phyloP scores from a whole-genome alignment of 306 rosid species.

The Hippophae gyantsensis region DNA sequence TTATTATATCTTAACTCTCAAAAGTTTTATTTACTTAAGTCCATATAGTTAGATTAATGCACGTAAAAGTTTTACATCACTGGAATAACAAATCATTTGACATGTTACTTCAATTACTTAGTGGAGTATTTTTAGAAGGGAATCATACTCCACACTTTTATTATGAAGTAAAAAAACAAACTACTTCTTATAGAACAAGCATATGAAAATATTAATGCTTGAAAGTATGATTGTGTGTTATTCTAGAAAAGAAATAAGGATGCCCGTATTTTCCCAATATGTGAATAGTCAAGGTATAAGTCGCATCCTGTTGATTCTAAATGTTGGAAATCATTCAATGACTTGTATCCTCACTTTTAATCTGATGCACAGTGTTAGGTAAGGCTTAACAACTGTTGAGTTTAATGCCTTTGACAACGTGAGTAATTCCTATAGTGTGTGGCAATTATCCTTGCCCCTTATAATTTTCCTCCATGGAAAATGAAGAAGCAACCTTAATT shows the following conservation, averaged over 20 bases:
- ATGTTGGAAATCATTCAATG: too few species aligned
- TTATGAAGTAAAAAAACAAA: background rate
- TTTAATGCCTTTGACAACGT: too few species aligned
- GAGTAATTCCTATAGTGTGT: too few species aligned
- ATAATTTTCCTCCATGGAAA: too few species aligned
- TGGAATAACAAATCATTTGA: slow-evolving; percentile 5
- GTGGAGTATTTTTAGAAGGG: background rate
- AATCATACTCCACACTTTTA: background rate
- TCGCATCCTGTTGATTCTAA: too few species aligned
- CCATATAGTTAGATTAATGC: background rate
- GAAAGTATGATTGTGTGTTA: background rate
- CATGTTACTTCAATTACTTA: background rate
- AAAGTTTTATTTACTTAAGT: too few species aligned
- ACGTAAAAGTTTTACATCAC: background rate
- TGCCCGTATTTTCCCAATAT: background rate
- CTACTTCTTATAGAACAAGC: background rate
- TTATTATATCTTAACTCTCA: too few species aligned
- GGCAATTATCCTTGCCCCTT: too few species aligned
- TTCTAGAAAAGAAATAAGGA: background rate
- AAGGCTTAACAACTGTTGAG: too few species aligned
- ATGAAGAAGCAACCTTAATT: too few species aligned
- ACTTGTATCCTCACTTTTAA: too few species aligned
- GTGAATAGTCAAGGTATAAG: background rate
- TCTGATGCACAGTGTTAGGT: too few species aligned
- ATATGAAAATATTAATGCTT: background rate